These are phyloP conservation scores for Spencermartinsiella europaea DNA, from an alignment of 805 yeast species.

Conservation along the genomic window DNA sequence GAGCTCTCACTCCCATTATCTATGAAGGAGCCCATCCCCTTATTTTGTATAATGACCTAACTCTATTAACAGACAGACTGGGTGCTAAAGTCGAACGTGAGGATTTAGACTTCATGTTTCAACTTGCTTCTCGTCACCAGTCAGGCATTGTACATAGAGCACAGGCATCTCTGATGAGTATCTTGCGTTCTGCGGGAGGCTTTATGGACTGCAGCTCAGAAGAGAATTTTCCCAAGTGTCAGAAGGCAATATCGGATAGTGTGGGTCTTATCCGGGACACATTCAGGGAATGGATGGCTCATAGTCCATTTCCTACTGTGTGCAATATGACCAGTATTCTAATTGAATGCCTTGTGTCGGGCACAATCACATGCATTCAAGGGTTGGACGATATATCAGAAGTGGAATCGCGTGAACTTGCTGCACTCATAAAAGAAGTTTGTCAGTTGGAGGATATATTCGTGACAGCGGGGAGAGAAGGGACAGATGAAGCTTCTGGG, in stretches of 20 bases:
- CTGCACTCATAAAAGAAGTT: conserved; percentile 16
- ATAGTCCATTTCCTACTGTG: conserved; percentile 11
- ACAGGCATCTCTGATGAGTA: conserved; percentile 4
- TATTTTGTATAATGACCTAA: conserved; percentile 19
- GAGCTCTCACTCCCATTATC: conserved; percentile 19
- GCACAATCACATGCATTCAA: conserved; percentile 20
- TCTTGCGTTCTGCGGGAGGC: conserved; percentile 16
- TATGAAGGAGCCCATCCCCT: conserved; percentile 14
- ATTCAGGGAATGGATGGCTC: conserved; percentile 14
- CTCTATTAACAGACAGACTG: conserved; percentile 3
- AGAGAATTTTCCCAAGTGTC: conserved; percentile 14
- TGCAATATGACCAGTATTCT: conserved; percentile 17
- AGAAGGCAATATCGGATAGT: conserved; percentile 16
- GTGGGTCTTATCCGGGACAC: conserved; percentile 10
- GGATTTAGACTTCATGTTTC: conserved; percentile 5
- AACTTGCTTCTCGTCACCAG: conserved; percentile 12
- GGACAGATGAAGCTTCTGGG: conserved; percentile 2
- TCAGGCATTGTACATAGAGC: conserved; percentile 7
- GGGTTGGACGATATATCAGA: conserved; percentile 28
- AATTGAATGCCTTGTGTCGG: conserved; percentile 25
- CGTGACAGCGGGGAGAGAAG: not conserved
- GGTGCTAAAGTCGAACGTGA: conserved; percentile 1
- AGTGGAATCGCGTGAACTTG: conserved; percentile 23
- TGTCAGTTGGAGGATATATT: conserved; percentile 16
- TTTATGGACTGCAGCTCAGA: conserved; percentile 18